Base-by-base conservation (phyloP, 768 basidiomycete species). In the Lepiota brunneoincarnata region DNA sequence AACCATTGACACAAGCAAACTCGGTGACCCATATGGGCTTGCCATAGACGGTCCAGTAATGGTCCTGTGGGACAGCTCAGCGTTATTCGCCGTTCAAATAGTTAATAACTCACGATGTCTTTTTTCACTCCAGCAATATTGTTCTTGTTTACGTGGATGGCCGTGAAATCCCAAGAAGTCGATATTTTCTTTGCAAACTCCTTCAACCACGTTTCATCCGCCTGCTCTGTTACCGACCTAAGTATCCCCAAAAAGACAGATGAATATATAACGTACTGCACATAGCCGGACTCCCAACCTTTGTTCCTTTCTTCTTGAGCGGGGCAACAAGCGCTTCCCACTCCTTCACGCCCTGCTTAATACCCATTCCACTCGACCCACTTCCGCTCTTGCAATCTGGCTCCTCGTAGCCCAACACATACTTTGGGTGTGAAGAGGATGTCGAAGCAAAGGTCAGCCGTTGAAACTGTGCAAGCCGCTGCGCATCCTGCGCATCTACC, bases 1-100 rank as follows among this genome's bases (percentile, higher is more conserved):
- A 51, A 75, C 76, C 76, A 46, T 77, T 68, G 28, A 77, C 76
- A 53, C 77, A 78, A 47, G 77, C 76, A 57, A 77, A 76, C 59
- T 78, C 77, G 20, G 76, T 74, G 14, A 78, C 69, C 76, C 76
- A 78, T 49, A 78, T 70, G 1, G 77, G 76, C 62, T 75, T 77
- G 58, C 72, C 69, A 59, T 77, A 78, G 1, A 39, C 48, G 2
- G 51, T 60, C 62, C 67, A 67, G 57, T 78, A 78, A 55, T 78
- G 71, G 41, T 72, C 69, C 77, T 76, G 49, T 6, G 31, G 31
- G 31, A 55, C 15, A 36, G 4, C 41, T 5, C 4, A 41, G 24
- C 18, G 7, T 23, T 1, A 4, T 15, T 11, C 17, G 11, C 12
- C 3, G 5, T 17, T 11, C 4, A 11, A 34, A 35, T 31, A 28